These are phyloP conservation scores for Zizania latifolia DNA, from an alignment of 176 grass and related monocot species.

Conservation along the genomic window DNA sequence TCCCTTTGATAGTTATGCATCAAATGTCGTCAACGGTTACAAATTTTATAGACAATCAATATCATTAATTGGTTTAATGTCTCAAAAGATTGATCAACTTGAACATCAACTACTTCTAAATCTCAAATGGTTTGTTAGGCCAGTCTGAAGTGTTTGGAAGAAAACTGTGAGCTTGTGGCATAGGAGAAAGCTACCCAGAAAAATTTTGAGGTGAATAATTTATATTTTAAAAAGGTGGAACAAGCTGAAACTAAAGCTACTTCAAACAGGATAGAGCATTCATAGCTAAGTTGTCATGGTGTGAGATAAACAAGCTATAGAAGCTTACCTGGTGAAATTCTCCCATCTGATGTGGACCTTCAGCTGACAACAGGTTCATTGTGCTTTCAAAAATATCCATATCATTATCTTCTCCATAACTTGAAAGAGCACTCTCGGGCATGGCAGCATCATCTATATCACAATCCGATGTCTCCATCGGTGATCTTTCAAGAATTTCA, in stretches of 20 bases:
- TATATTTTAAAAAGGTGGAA: neutral
- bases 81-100: slow-evolving; percentile 7
- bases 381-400: slow-evolving; percentile 77
- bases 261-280: neutral
- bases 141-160: neutral
- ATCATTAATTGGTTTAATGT: neutral
- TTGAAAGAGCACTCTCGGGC: slow-evolving; percentile 73
- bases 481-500: slow-evolving; percentile 29
- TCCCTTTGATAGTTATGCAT: neutral
- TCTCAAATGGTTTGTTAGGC: neutral
- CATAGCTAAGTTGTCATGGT: slow-evolving; percentile 6
- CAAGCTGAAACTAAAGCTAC: slow-evolving; percentile 15
- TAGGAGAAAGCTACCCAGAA: neutral
- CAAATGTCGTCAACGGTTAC: neutral
- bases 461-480: slow-evolving; percentile 48
- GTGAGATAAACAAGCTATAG: neutral
- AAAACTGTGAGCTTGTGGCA: neutral
- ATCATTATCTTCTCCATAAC: slow-evolving; percentile 83
- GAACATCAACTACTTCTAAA: neutral
- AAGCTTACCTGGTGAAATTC: slow-evolving; percentile 67
- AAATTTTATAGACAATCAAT: slow-evolving; percentile 2
- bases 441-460: slow-evolving; percentile 64
- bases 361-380: slow-evolving; percentile 57
- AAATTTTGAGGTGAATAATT: neutral
- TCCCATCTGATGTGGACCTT: slow-evolving; percentile 54